These are phyloP conservation scores for Aegle marmelos DNA, from an alignment of 345 rosid species.

Conservation along the genomic window DNA sequence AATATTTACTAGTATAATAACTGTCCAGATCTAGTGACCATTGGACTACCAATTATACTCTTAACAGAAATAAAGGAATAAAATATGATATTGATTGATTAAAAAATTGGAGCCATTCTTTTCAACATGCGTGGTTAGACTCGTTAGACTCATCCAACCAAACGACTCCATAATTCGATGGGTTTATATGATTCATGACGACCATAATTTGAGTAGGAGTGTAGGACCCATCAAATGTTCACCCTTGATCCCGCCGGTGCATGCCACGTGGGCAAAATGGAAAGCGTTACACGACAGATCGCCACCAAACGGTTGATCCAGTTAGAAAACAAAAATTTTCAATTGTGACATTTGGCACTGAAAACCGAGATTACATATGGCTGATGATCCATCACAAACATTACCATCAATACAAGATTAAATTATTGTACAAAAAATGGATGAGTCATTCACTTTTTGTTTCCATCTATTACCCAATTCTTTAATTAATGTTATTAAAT, in stretches of 20 bases:
- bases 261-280: not conserved
- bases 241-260: not conserved
- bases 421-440: not conserved
- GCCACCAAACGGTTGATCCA: slow-evolving; percentile 9
- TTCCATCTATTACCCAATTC: not conserved
- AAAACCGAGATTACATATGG: not conserved
- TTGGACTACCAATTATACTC: too few relatives aligned
- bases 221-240: not conserved
- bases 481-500: not conserved
- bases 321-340: not conserved
- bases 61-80: not conserved
- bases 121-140: not conserved
- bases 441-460: not conserved
- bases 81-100: not conserved
- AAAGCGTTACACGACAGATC: not conserved
- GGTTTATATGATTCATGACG: not conserved
- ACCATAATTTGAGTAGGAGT: not conserved
- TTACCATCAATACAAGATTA: not conserved
- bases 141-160: not conserved
- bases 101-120: not conserved
- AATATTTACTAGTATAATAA: too few relatives aligned
- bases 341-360: slow-evolving; percentile 1
- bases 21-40: too few relatives aligned
- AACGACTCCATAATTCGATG: not conserved
- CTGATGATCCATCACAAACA: not conserved